A percentile compares a stretch with the other conserved stretches of the same genome.
These are phyloP conservation scores for Tetrahymena borealis DNA, from an alignment of 73 alveolate genomes.

Conservation along the genomic window DNA sequence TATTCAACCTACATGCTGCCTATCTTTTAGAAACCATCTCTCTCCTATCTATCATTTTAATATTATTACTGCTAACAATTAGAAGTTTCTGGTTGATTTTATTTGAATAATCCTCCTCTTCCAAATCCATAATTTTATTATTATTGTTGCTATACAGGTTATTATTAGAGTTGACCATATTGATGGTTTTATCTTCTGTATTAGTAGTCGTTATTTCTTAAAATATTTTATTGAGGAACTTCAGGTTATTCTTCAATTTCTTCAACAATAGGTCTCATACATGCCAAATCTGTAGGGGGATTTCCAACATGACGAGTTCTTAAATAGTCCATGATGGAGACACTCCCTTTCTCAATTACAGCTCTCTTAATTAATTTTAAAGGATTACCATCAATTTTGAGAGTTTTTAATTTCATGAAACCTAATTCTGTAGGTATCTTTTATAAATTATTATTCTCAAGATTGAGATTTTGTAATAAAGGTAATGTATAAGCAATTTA, in stretches of 20 bases:
- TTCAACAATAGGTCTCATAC: neutral
- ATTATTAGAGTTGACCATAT: neutral
- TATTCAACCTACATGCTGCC: too few relatives aligned
- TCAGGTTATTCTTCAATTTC: neutral
- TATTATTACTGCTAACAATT: neutral
- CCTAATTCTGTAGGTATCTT: slow-evolving; percentile 35
- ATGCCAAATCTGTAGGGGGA: slow-evolving; percentile 10
- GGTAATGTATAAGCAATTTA: slow-evolving; percentile 16
- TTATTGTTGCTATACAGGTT: neutral
- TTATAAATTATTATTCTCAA: slow-evolving; percentile 17
- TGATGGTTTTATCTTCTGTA: slow-evolving; percentile 6
- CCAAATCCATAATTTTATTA: neutral
- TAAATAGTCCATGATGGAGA: slow-evolving; percentile 23
- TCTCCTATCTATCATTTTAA: neutral
- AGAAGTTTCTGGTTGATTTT: neutral
- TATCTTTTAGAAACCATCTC: neutral
- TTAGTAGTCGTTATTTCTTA: slow-evolving; percentile 4
- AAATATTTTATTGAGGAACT: neutral
- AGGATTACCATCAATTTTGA: slow-evolving; percentile 39
- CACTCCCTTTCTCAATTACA: slow-evolving; percentile 33
- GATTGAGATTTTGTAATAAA: slow-evolving; percentile 14
- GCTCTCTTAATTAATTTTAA: slow-evolving; percentile 21
- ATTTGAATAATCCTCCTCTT: neutral
- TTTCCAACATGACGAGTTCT: slow-evolving; percentile 20
- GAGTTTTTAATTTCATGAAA: slow-evolving; percentile 28